These are phyloP conservation scores for Botrytis pseudocinerea DNA, from an alignment of 2,329 filamentous ascomycete species.

Conservation along the genomic window DNA sequence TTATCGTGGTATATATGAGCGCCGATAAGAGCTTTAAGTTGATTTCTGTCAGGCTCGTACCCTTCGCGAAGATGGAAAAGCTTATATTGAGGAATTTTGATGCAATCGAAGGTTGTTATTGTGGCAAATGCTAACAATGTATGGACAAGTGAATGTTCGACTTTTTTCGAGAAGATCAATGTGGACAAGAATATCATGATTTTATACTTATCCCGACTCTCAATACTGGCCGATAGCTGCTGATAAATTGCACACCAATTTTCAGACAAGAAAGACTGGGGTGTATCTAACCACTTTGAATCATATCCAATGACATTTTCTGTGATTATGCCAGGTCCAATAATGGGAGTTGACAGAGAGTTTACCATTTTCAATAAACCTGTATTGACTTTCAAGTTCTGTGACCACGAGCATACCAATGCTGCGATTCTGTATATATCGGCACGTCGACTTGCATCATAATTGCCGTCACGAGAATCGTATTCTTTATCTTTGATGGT, in stretches of 20 bases:
- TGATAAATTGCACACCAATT: constrained; percentile 35
- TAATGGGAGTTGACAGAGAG: constrained; percentile 26
- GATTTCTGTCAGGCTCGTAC: constrained; percentile 5
- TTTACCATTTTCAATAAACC: constrained; percentile 33
- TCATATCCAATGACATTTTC: constrained; percentile 25
- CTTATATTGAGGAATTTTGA: neutral
- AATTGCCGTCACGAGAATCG: constrained; percentile 36
- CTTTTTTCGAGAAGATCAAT: constrained; percentile 34
- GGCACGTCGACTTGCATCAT: constrained; percentile 21
- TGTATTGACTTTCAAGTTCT: constrained; percentile 17
- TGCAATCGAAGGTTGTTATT: constrained; percentile 27
- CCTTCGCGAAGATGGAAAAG: constrained; percentile 25
- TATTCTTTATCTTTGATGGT: constrained; percentile 41
- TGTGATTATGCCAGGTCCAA: neutral
- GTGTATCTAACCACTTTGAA: constrained; percentile 28
- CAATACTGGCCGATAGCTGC: constrained; percentile 24
- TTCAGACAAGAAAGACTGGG: constrained; percentile 26
- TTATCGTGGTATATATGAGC: constrained; percentile 10
- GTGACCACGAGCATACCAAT: constrained; percentile 32
- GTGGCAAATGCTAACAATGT: constrained; percentile 41
- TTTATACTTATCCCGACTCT: constrained; percentile 32
- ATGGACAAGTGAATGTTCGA: constrained; percentile 34
- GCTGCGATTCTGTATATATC: constrained; percentile 26
- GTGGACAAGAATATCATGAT: constrained; percentile 40
- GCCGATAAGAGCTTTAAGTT: constrained; percentile 13